These are phyloP conservation scores for Lactarius hatsudake DNA, from an alignment of 768 basidiomycete genomes.

Conservation along the genomic window DNA sequence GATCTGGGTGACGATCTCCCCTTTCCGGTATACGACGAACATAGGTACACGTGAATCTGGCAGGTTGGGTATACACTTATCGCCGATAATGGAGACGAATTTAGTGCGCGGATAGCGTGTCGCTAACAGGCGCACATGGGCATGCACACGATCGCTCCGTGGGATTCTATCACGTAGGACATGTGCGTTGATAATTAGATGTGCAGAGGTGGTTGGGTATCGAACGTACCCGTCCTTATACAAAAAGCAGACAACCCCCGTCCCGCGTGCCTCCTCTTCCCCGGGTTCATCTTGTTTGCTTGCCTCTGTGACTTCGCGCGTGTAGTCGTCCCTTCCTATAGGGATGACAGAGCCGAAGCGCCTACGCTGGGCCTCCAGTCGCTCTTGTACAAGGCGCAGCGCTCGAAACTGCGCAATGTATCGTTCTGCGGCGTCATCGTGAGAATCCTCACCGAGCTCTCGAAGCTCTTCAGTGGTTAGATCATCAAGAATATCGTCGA, in stretches of 20 bases:
- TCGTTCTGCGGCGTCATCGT: conserved; percentile 74
- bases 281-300: conserved; percentile 68
- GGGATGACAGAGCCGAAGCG: conserved; percentile 85
- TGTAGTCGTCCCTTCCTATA: conserved; percentile 91
- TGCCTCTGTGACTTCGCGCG: conserved; percentile 90
- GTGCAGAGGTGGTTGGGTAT: neutral
- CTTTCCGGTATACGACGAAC: conserved; percentile 87
- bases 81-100: conserved; percentile 92
- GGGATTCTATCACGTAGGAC: conserved; percentile 53
- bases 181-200: neutral
- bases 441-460: conserved; percentile 68
- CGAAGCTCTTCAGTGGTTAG: conserved; percentile 60
- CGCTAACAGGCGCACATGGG: conserved; percentile 70
- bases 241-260: conserved; percentile 89
- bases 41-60: conserved; percentile 90
- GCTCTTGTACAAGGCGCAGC: conserved; percentile 64
- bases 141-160: conserved; percentile 71
- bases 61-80: conserved; percentile 95
- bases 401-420: conserved; percentile 63
- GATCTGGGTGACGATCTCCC: conserved; percentile 86
- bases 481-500: conserved; percentile 65
- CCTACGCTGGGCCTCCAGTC: conserved; percentile 52
- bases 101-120: conserved; percentile 87
- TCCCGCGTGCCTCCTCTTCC: conserved; percentile 67
- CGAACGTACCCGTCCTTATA: conserved; percentile 88